Percentiles rank a stretch among this genome's conserved stretches.
Conservation (phyloP, 306 rosid species). For the Parietaria judaica region DNA sequence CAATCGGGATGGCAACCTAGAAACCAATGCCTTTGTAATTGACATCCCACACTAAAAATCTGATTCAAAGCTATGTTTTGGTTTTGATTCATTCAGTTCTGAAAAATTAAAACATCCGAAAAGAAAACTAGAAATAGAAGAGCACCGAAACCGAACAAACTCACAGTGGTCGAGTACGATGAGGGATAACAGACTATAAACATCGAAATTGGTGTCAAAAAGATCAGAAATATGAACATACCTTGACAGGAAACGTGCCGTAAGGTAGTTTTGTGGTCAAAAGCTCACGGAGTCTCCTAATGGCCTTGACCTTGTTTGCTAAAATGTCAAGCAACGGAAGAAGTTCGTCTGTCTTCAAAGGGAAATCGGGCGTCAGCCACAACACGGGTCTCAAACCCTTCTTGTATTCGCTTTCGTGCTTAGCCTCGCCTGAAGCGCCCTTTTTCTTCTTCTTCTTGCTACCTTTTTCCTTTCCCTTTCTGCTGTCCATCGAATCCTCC, state of each 20-base stretch:
- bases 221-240: slow-evolving; percentile 22
- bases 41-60: background rate
- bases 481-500: slow-evolving; percentile 59
- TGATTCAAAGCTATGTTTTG: background rate
- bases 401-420: slow-evolving; percentile 93
- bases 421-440: slow-evolving; percentile 46
- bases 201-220: background rate
- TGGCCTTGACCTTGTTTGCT: slow-evolving; percentile 95
- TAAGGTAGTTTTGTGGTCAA: slow-evolving; percentile 92
- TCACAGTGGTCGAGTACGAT: background rate
- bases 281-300: slow-evolving; percentile 92
- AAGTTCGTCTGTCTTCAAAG: slow-evolving; percentile 94
- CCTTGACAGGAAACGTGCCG: slow-evolving; percentile 97
- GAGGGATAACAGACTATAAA: background rate
- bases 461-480: slow-evolving; percentile 81
- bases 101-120: no score
- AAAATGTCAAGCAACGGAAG: slow-evolving; percentile 94
- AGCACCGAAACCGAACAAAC: background rate
- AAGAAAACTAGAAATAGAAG: background rate
- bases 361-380: slow-evolving; percentile 97
- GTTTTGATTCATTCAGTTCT: no score
- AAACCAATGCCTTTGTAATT: slow-evolving; percentile 14
- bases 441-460: slow-evolving; percentile 85
- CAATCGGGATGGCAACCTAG: slow-evolving; percentile 92
- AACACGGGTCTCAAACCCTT: slow-evolving; percentile 96